phyloP scores from a whole-genome alignment of 2,329 filamentous ascomycete species.

The Monosporascus sp. region DNA sequence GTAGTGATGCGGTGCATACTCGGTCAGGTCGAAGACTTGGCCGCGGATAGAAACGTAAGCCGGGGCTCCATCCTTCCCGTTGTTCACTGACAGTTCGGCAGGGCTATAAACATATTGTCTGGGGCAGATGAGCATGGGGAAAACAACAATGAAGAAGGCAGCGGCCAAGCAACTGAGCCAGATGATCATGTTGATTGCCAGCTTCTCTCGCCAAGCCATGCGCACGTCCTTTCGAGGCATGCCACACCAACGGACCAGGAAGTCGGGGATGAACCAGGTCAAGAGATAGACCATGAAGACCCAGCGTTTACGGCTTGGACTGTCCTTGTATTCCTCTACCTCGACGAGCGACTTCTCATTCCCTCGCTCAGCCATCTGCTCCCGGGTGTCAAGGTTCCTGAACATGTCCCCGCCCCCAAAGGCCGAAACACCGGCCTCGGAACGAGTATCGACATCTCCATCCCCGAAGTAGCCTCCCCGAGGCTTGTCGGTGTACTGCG shows the following conservation, averaged over 20 bases:
- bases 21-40: slow-evolving; percentile 75
- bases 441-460: slow-evolving; percentile 76
- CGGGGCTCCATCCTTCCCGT: slow-evolving; percentile 62
- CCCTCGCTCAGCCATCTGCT: slow-evolving; percentile 91
- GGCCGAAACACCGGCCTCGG: slow-evolving; percentile 87
- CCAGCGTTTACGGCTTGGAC: slow-evolving; percentile 83
- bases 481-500: slow-evolving; percentile 67
- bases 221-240: slow-evolving; percentile 93
- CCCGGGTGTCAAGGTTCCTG: slow-evolving; percentile 87
- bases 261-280: slow-evolving; percentile 85
- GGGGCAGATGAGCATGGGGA: slow-evolving; percentile 85
- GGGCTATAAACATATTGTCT: slow-evolving; percentile 83
- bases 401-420: slow-evolving; percentile 96
- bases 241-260: slow-evolving; percentile 65
- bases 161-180: slow-evolving; percentile 77
- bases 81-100: slow-evolving; percentile 64
- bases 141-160: slow-evolving; percentile 84
- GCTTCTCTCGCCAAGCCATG: slow-evolving; percentile 91
- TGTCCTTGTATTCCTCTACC: slow-evolving; percentile 77
- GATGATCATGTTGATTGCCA: slow-evolving; percentile 97
- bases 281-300: slow-evolving; percentile 75
- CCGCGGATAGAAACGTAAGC: slow-evolving; percentile 82
- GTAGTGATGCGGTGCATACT: slow-evolving; percentile 74
- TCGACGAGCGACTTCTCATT: slow-evolving; percentile 88
- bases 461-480: slow-evolving; percentile 74